phyloP scores from a whole-genome alignment of 208 protist genomes.

The Crithidia thermophila region DNA sequence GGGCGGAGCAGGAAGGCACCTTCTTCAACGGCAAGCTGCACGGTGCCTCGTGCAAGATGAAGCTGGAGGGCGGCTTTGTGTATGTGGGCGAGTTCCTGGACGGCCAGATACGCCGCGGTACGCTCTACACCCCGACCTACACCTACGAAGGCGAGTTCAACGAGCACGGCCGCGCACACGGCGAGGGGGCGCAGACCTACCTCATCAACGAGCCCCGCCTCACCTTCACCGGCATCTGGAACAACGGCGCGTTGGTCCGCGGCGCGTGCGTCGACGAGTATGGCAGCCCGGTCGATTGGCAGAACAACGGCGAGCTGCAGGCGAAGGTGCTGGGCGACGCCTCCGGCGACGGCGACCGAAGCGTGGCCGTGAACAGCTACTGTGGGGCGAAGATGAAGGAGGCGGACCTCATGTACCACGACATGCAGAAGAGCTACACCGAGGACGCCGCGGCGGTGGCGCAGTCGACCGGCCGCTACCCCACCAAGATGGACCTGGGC shows the following conservation, averaged over 20 bases:
- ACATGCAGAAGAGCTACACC: conserved; percentile 80
- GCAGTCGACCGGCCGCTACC: conserved; percentile 51
- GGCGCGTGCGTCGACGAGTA: conserved; percentile 87
- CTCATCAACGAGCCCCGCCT: conserved; percentile 83
- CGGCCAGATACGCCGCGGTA: conserved; percentile 75
- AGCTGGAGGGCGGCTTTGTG: conserved; percentile 89
- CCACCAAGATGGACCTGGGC: conserved; percentile 84
- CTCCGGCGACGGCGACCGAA: conserved; percentile 43
- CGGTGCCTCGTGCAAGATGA: conserved; percentile 86
- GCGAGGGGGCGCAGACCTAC: conserved; percentile 89
- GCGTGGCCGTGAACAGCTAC: conserved; percentile 85
- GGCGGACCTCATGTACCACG: conserved; percentile 58
- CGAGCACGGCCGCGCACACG: conserved; percentile 83
- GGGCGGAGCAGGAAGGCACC: conserved; percentile 84
- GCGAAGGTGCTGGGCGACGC: conserved; percentile 53
- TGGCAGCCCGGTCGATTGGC: conserved; percentile 86
- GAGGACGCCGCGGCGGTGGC: conserved; percentile 67
- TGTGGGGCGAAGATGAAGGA: conserved; percentile 76
- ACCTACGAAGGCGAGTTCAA: conserved; percentile 93
- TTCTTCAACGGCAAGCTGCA: conserved; percentile 91
- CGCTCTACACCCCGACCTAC: conserved; percentile 89
- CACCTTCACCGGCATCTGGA: conserved; percentile 88
- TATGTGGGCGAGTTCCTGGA: conserved; percentile 90
- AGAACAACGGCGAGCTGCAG: conserved; percentile 86
- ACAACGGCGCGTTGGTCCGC: conserved; percentile 80